Evolutionary conservation across 495 filamentous ascomycete species (phyloP), one percentile per base, ranked within the genome.

Genomic region (Trichoderma virens): DNA sequence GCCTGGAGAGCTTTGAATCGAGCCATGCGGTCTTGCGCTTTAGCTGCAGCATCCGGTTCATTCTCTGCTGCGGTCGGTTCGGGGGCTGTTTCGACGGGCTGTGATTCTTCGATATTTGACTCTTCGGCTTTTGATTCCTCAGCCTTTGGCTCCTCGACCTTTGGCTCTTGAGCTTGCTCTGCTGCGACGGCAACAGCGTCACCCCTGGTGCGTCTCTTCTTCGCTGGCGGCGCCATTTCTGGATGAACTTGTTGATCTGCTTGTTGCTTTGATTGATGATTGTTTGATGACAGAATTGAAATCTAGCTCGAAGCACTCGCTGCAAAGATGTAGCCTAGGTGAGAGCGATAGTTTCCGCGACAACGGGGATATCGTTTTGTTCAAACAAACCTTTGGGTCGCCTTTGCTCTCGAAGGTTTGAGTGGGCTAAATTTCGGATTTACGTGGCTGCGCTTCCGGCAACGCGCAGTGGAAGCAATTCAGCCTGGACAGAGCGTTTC

Each of bases 1-100:
- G 87, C 87, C 75, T 94, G 85, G 18, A 97, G 87, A 25, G 91
- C 89, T 72, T 91, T 91, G 81, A 97, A 98, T 60, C 86, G 83
- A 63, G 84, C 84, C 67, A 82, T 70, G 28, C 87, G 84, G 25
- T 87, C 87, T 67, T 80, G 75, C 3, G 80, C 74, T 63, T 82
- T 84, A 39, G 77, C 70, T 8, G 76, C 74, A 6, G 79, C 75
- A 63, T 78, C 76, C 62, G 60, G 41, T 30, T 69, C 54, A 38
- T 64, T 51, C 27, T 68, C 35, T 27, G 56, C 62, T 4, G 25
- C 41, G 4, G 39, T 13, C 14, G 39, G 3, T 9, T 30, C 47
- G 5, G 31, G 11, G 11, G 27, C 9, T 20, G 16, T 0, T 20
- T 63, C 41, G 16, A n/a, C 62, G 41, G 62, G 23, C 23, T 51